These are phyloP conservation scores for Rhynchospora pubera DNA, from an alignment of 176 grass and related monocot genomes.

Conservation along the genomic window DNA sequence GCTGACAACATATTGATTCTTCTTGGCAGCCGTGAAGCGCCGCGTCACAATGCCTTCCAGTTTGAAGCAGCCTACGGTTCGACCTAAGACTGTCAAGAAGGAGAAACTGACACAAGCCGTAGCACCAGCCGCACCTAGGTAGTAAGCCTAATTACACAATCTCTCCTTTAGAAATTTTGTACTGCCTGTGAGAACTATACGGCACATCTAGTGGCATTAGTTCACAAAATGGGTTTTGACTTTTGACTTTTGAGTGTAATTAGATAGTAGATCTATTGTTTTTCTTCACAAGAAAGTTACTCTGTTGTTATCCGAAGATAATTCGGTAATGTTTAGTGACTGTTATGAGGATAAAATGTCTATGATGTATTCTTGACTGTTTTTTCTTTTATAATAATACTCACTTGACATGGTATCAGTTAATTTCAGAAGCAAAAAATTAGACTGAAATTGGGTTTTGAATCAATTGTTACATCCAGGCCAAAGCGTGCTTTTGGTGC, in stretches of 20 bases:
- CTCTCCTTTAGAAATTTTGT: background rate
- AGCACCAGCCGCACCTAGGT: slow-evolving; percentile 10
- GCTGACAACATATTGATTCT: background rate
- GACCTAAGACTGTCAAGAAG: slow-evolving; percentile 23
- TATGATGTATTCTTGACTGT: background rate
- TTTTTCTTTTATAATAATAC: background rate
- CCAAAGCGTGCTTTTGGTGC: slow-evolving; percentile 50
- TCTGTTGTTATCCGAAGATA: background rate
- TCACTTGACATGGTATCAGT: background rate
- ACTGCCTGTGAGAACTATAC: background rate
- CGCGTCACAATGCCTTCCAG: background rate
- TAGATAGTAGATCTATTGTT: background rate
- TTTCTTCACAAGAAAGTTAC: background rate
- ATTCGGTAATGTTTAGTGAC: background rate
- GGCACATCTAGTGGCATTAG: background rate
- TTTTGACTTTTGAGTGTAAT: too few species aligned
- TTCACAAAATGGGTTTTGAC: background rate
- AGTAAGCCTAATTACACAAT: background rate
- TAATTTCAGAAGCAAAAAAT: background rate
- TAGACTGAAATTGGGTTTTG: background rate
- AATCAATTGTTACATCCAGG: slow-evolving; percentile 20
- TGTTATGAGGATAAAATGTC: background rate
- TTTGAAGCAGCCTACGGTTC: background rate
- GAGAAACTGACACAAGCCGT: background rate
- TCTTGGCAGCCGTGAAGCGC: slow-evolving; percentile 8